Evolutionary conservation across 768 basidiomycete genomes (phyloP).

Genomic region (Tulasnella sp.): DNA sequence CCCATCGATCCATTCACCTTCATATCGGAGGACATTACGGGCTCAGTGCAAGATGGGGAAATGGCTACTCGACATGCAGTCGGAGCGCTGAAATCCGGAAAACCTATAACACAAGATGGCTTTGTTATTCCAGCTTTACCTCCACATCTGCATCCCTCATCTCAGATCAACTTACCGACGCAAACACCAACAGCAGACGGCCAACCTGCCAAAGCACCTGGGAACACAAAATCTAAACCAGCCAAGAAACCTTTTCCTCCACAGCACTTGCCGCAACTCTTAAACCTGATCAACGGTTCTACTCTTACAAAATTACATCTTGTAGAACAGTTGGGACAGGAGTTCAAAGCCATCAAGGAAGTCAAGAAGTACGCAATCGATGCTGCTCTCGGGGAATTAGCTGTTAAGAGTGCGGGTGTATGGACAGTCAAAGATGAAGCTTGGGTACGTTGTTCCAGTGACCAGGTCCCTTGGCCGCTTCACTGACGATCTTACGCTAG

Average conservation of each 20-base stretch:
- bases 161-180: background rate
- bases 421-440: constrained; percentile 55
- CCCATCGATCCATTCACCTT: constrained; percentile 75
- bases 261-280: constrained; percentile 52
- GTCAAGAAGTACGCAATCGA: constrained; percentile 73
- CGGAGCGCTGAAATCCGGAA: constrained; percentile 27
- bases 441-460: constrained; percentile 17
- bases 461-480: background rate
- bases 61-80: constrained; percentile 28
- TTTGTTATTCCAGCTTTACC: constrained; percentile 31
- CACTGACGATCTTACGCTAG: background rate
- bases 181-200: constrained; percentile 10
- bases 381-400: constrained; percentile 66
- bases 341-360: constrained; percentile 39
- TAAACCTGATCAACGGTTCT: constrained; percentile 57
- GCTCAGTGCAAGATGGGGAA: constrained; percentile 24
- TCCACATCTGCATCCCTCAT: constrained; percentile 21
- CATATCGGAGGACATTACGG: constrained; percentile 44
- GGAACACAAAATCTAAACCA: constrained; percentile 27
- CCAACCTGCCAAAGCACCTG: constrained; percentile 21
- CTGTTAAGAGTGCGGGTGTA: constrained; percentile 54
- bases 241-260: constrained; percentile 16
- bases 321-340: constrained; percentile 64
- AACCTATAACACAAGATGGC: constrained; percentile 1
- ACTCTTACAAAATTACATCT: constrained; percentile 49